Evolutionary conservation across 2,329 filamentous ascomycete species (phyloP), one percentile per base, ranked within the genome.

Genomic region (Penicillium sp.): DNA sequence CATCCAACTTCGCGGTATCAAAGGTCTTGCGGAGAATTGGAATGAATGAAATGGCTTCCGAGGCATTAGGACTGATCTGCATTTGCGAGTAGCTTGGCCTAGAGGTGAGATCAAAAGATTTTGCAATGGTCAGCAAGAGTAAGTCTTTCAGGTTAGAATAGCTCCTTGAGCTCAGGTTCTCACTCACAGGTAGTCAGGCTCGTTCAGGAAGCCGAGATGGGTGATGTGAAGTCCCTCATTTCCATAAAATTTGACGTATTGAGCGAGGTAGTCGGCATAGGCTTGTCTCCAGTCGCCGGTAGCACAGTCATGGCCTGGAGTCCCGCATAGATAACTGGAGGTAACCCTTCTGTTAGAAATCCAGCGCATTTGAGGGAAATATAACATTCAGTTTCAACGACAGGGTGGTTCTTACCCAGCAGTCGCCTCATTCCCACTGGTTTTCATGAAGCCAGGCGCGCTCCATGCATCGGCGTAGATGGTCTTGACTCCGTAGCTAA

Each of bases 401-500:
- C 31, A 31, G 8, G 31, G 31, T 31, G 12, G 15, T 28, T 28
- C 20, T 34, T 48, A 48, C 45, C 59, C 62, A 43, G 38, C 60
- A 7, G 37, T 22, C 12, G 50, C 39, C 17, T 78, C 76, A 53
- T 69, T 71, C 1, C 73, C 72, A 57, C 76, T 81, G 0, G 78
- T 80, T 68, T 82, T 82, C 80, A 82, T 82, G 65, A 78, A 82
- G 0, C 78, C 79, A 0, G 80, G 80, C 0, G 80, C 79, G 57
- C 73, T 78, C 80, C 80, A 82, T 1, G 80, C 80, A 64, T 82
- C 76, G 5, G 66, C 68, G 47, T 70, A 70, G 8, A 70, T 59
- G 39, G 35, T 25, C 15, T 59, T 54, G 6, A 52, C 10, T 31
- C 49, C 49, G 43, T 56, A 48, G 38, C 41, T 45, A 11, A 54